Conservation (phyloP, 1,139 yeast species). For the Kodamaea alishanica region DNA sequence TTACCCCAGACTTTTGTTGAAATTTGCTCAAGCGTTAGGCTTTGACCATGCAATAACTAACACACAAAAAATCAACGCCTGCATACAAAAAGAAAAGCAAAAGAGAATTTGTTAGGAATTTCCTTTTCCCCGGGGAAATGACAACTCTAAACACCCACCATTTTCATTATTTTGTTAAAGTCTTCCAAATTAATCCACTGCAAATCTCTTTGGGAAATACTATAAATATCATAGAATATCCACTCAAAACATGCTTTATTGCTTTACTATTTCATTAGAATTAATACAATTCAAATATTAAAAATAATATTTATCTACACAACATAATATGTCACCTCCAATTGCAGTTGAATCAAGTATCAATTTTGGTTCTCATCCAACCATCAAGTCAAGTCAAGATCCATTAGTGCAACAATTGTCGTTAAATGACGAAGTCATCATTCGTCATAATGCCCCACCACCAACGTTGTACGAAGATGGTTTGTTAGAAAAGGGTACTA, state of each 20-base stretch:
- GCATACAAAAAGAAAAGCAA: too few relatives aligned
- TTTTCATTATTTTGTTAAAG: not conserved
- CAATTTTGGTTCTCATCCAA: constrained; percentile 42
- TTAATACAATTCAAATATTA: not conserved
- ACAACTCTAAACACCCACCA: not conserved
- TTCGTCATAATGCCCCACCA: constrained; percentile 88
- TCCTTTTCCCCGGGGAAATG: constrained; percentile 20
- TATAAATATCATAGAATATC: constrained; percentile 14
- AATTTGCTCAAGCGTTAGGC: not conserved
- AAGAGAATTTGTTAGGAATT: constrained; percentile 4
- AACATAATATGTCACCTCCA: constrained; percentile 41
- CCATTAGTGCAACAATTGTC: constrained; percentile 44
- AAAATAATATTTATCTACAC: constrained; percentile 4
- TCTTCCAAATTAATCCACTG: not conserved
- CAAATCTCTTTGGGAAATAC: constrained; percentile 1
- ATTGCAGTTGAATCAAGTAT: constrained; percentile 47
- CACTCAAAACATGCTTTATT: not conserved
- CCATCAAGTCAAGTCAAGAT: constrained; percentile 40
- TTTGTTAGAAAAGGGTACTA: constrained; percentile 83
- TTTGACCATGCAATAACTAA: not conserved
- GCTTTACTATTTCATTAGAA: not conserved
- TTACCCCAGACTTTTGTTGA: constrained; percentile 17
- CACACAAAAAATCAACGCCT: too few relatives aligned
- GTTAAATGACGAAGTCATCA: constrained; percentile 46
- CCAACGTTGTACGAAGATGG: constrained; percentile 96